Percentiles rank a stretch among this genome's conserved stretches.
Evolutionary conservation across 2,329 filamentous ascomycete species (phyloP).

Genomic region (Sarocladium strictum): DNA sequence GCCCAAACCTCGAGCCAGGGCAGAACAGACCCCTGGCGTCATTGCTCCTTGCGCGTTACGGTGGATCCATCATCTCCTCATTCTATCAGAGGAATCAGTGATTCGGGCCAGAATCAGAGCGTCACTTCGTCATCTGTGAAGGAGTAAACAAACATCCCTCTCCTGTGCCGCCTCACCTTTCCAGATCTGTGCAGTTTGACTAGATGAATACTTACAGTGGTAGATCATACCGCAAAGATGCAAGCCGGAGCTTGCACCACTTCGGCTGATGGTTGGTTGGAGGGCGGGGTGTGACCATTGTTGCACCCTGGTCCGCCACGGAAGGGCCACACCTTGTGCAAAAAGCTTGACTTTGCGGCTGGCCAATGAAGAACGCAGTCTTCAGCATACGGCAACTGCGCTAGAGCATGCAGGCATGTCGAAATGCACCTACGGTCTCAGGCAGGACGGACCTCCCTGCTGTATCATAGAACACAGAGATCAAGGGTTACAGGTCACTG

Average conservation of each 20-base stretch:
- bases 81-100: background rate
- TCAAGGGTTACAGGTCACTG: no score
- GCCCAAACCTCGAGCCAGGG: no score
- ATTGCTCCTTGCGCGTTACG: no score
- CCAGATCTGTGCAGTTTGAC: no score
- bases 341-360: constrained; percentile 4
- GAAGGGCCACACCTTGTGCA: constrained; percentile 1
- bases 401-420: constrained; percentile 1
- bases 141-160: no score
- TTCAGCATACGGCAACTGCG: background rate
- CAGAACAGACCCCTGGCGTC: no score
- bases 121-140: no score
- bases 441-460: no score
- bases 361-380: constrained; percentile 3
- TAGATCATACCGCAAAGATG: background rate
- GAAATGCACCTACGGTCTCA: background rate
- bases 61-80: background rate
- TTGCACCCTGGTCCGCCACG: constrained; percentile 3
- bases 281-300: background rate
- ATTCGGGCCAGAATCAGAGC: no score
- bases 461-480: no score
- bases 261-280: background rate
- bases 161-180: no score
- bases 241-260: background rate
- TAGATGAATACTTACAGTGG: no score